Evolutionary conservation across 441 rosid genomes (phyloP).

Genomic region (Populus hybrid): DNA sequence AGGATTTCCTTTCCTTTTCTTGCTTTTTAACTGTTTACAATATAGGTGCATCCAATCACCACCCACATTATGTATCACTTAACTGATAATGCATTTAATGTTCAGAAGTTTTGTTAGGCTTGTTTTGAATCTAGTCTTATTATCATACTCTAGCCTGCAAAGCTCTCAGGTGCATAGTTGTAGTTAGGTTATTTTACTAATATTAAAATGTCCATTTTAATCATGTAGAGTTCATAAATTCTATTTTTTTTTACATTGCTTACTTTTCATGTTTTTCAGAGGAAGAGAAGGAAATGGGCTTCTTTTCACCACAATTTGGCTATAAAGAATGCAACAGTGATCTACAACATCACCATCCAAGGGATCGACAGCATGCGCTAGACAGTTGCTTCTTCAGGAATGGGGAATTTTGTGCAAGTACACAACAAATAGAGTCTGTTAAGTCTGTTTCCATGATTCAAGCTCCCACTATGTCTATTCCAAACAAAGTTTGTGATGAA

Average conservation of each 20-base stretch:
- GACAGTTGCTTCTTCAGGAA: conserved; percentile 21
- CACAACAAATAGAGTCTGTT: conserved; percentile 12
- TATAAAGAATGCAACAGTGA: conserved; percentile 16
- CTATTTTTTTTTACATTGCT: not conserved
- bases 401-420: conserved; percentile 19
- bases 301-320: conserved; percentile 61
- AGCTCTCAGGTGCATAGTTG: not conserved
- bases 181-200: not conserved
- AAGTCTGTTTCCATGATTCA: conserved; percentile 12
- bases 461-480: conserved; percentile 5
- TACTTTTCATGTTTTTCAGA: conserved; percentile 35
- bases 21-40: not conserved
- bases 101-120: not conserved
- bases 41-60: not conserved
- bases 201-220: not conserved
- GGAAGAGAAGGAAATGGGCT: conserved; percentile 40
- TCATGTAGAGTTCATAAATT: not conserved
- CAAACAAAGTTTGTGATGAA: conserved; percentile 5
- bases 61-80: not conserved
- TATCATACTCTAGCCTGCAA: not conserved
- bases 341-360: conserved; percentile 22
- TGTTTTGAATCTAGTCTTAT: not conserved
- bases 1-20: not conserved
- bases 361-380: conserved; percentile 14
- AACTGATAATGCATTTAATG: not conserved